Percentiles rank a stretch among this genome's conserved stretches.
These are phyloP conservation scores for Clavaria fumosa DNA, from an alignment of 768 basidiomycete species.

Conservation along the genomic window DNA sequence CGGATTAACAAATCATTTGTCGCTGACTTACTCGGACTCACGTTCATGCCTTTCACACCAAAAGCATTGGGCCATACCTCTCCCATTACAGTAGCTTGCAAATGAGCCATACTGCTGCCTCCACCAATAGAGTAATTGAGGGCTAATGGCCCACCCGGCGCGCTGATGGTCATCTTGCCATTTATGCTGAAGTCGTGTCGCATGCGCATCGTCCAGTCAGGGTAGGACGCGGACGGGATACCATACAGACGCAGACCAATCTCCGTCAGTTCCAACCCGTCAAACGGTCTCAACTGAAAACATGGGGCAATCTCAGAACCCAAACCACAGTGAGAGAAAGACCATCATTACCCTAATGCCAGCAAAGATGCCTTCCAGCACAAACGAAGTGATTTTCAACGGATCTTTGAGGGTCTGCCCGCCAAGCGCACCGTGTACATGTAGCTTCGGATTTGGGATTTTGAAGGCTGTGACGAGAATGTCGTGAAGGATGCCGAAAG, in stretches of 20 bases:
- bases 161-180: constrained; percentile 1
- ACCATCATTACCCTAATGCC: neutral
- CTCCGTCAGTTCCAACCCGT: constrained; percentile 1
- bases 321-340: constrained; percentile 1
- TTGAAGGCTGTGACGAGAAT: neutral
- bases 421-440: constrained; percentile 1
- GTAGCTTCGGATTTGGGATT: constrained; percentile 1
- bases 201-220: neutral
- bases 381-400: neutral
- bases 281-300: constrained; percentile 1
- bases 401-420: neutral
- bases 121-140: neutral
- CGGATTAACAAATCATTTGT: neutral
- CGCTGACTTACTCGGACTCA: neutral
- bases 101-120: neutral
- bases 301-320: neutral
- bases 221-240: neutral
- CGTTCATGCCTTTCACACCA: constrained; percentile 4
- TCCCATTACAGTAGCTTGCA: constrained; percentile 1
- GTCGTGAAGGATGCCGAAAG: constrained; percentile 1
- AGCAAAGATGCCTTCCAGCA: neutral
- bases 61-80: constrained; percentile 5
- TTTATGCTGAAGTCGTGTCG: neutral
- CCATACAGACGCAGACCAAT: neutral
- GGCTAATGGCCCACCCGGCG: neutral